Conservation (phyloP, 352 stramenopile genomes). For the Phytophthora ohioensis region DNA sequence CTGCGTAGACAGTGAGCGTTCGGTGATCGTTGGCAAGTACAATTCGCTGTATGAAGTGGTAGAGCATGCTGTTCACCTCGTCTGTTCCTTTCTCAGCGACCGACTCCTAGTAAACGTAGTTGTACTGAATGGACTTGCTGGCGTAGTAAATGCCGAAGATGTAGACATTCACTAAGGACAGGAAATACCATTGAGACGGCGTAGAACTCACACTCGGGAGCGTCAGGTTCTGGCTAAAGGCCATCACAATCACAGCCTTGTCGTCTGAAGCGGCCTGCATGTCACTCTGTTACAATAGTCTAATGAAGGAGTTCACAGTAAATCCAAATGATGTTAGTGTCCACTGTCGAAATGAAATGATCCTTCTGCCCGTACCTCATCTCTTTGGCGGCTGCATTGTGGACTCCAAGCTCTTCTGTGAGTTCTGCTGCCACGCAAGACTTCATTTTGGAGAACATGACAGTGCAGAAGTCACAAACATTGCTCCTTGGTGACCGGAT, state of each 20-base stretch:
- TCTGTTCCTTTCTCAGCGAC: conserved; percentile 15
- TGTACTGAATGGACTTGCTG: conserved; percentile 17
- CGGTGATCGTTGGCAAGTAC: not conserved
- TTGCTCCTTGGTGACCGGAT: no score
- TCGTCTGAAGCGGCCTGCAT: not conserved
- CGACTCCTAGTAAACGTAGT: conserved; percentile 26
- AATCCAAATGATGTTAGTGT: conserved; percentile 8
- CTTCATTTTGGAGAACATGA: no score
- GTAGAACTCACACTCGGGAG: conserved; percentile 12
- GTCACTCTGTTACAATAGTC: conserved; percentile 14
- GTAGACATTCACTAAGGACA: conserved; percentile 23
- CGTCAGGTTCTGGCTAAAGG: conserved; percentile 31
- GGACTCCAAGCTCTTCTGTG: not conserved
- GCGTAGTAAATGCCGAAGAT: conserved; percentile 28
- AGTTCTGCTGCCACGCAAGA: no score
- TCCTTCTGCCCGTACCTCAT: conserved; percentile 4
- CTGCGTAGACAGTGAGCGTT: conserved; percentile 13
- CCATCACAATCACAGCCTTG: conserved; percentile 29
- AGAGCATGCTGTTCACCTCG: conserved; percentile 21
- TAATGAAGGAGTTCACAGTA: not conserved
- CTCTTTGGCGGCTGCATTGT: conserved; percentile 1
- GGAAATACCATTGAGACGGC: conserved; percentile 24
- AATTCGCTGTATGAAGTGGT: conserved; percentile 13
- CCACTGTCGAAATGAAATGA: conserved; percentile 17
- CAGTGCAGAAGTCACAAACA: no score